These are phyloP conservation scores for Leccinellum luteum DNA, from an alignment of 768 basidiomycete genomes.

Conservation along the genomic window DNA sequence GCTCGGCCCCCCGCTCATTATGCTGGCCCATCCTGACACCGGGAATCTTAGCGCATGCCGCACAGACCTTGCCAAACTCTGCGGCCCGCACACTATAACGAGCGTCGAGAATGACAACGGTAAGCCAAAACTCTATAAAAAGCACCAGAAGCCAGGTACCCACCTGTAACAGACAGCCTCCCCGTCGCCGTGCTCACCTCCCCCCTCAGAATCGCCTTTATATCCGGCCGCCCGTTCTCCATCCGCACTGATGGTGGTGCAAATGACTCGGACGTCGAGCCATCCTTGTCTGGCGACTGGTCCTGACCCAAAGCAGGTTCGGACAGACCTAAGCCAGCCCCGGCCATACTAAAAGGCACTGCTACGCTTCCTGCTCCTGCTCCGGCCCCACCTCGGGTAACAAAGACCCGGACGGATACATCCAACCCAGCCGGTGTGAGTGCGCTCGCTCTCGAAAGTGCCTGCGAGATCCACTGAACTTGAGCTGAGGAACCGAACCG, in stretches of 20 bases:
- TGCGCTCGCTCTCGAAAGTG: constrained; percentile 33
- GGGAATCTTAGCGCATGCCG: constrained; percentile 39
- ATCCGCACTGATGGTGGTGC: constrained; percentile 25
- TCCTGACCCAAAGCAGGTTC: constrained; percentile 13
- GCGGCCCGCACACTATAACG: constrained; percentile 48
- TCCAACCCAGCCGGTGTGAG: constrained; percentile 29
- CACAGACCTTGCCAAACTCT: constrained; percentile 37
- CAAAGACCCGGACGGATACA: constrained; percentile 41
- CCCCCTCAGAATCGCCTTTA: constrained; percentile 34
- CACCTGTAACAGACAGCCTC: constrained; percentile 48
- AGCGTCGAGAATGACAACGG: background rate
- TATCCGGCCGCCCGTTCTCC: constrained; percentile 42
- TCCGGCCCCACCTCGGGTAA: constrained; percentile 29
- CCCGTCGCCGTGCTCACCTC: constrained; percentile 38
- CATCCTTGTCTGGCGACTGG: constrained; percentile 16
- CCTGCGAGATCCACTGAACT: constrained; percentile 43
- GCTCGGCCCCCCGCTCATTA: constrained; percentile 38
- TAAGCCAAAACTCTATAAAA: background rate
- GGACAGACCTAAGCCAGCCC: background rate
- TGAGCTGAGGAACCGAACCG: background rate
- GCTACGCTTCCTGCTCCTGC: constrained; percentile 4
- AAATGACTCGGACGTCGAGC: background rate
- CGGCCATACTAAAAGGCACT: background rate
- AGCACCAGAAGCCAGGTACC: constrained; percentile 5
- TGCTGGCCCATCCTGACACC: constrained; percentile 23